Evolutionary conservation across 495 filamentous ascomycete genomes (phyloP).

Genomic region (Aspergillus diversus): DNA sequence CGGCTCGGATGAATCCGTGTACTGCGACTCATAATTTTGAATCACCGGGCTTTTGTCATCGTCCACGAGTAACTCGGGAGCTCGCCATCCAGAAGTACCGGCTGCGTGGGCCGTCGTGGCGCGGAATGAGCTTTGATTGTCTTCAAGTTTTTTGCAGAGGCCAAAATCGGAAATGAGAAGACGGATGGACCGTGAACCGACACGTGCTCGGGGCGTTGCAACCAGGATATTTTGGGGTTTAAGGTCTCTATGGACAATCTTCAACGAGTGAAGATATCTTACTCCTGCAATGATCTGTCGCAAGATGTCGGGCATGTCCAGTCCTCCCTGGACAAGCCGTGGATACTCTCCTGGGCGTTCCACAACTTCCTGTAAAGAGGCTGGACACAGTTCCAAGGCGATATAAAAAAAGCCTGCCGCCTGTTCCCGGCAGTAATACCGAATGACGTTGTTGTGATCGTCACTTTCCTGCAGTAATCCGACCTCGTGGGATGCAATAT

Average conservation of each 20-base stretch:
- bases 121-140: conserved; percentile 90
- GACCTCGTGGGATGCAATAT: conserved; percentile 93
- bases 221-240: conserved; percentile 98
- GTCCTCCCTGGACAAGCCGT: conserved; percentile 51
- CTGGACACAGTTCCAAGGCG: conserved; percentile 92
- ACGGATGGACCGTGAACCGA: conserved; percentile 48
- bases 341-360: conserved; percentile 68
- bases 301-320: conserved; percentile 67
- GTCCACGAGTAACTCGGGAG: conserved; percentile 87
- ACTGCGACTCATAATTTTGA: conserved; percentile 40
- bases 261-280: conserved; percentile 83
- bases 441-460: conserved; percentile 93
- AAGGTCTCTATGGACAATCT: conserved; percentile 95
- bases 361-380: conserved; percentile 87
- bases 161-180: conserved; percentile 97
- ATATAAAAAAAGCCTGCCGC: conserved; percentile 94
- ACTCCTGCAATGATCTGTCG: conserved; percentile 87
- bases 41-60: conserved; percentile 57
- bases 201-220: conserved; percentile 52
- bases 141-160: conserved; percentile 96
- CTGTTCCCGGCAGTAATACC: conserved; percentile 90
- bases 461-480: conserved; percentile 88
- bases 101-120: conserved; percentile 92
- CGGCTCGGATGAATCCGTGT: conserved; percentile 60
- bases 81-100: conserved; percentile 94